Percentiles rank a stretch among this genome's conserved stretches.
Conservation (phyloP, 768 basidiomycete species). For the Brasilioporus rufonigricans region DNA sequence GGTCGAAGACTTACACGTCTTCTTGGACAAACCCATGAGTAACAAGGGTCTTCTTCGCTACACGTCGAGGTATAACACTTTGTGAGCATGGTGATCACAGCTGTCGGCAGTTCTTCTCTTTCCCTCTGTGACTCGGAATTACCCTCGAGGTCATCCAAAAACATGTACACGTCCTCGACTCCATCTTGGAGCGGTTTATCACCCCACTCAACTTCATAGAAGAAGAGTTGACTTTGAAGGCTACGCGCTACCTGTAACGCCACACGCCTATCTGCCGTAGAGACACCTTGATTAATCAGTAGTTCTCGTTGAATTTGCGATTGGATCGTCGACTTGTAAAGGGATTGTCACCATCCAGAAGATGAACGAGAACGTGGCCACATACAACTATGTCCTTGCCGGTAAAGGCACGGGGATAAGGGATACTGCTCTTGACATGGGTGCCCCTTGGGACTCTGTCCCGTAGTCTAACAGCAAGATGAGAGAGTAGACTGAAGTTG, state of each 20-base stretch:
- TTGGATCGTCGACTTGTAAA: slow-evolving; percentile 77
- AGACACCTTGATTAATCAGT: slow-evolving; percentile 68
- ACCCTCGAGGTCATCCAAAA: slow-evolving; percentile 78
- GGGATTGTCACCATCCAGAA: slow-evolving; percentile 3
- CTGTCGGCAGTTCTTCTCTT: slow-evolving; percentile 77
- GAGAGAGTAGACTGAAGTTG: slow-evolving; percentile 82
- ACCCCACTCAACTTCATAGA: slow-evolving; percentile 97
- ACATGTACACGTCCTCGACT: slow-evolving; percentile 93
- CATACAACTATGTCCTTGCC: slow-evolving; percentile 92
- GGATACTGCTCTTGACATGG: slow-evolving; percentile 91
- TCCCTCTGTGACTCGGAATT: slow-evolving; percentile 57
- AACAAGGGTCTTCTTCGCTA: slow-evolving; percentile 76
- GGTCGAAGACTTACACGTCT: slow-evolving; percentile 47
- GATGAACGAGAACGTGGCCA: slow-evolving; percentile 10
- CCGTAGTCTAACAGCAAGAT: slow-evolving; percentile 84
- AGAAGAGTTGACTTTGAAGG: slow-evolving; percentile 89
- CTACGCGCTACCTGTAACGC: slow-evolving; percentile 88
- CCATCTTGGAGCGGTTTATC: slow-evolving; percentile 77
- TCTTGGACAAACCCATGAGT: slow-evolving; percentile 74
- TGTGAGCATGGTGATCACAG: slow-evolving; percentile 86
- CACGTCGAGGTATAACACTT: slow-evolving; percentile 90
- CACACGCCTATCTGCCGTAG: slow-evolving; percentile 74
- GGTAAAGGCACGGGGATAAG: slow-evolving; percentile 88
- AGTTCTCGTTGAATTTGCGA: slow-evolving; percentile 83
- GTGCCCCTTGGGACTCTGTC: slow-evolving; percentile 86